Evolutionary conservation across 192 early-diverging fungal species (phyloP), one percentile per base, ranked within the genome.

Genomic region (Tieghemiomyces parasiticus): DNA sequence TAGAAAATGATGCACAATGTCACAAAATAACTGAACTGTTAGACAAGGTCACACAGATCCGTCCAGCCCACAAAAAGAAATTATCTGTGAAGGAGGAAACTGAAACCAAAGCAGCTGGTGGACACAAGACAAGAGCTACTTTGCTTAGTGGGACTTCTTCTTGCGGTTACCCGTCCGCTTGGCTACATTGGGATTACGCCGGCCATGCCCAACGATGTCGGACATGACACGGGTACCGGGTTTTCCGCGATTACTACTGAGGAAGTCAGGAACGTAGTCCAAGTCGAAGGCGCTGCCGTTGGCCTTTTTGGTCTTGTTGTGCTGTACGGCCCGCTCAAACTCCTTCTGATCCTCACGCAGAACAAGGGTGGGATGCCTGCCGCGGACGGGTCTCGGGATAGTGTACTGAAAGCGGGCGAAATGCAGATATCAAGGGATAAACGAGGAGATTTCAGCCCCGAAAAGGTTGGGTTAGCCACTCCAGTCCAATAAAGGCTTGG

Each of bases 331-430:
- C 52, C 80, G 69, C 30, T 80, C 60, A 64, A 85, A 95, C 64
- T 94, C 92, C 34, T 81, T 80, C 62, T 98, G 91, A 67, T 97
- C 93, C 65, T 92, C 92, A 46, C 91, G 82, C 30, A 93, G 75
- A 33, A 91, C 83, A 52, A 97, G 71, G 51, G 94, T 77, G 46
- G 74, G 63, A 16, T 76, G 79, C 55, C 73, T 77, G 42, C 94
- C 93, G 29, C 88, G 86, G 62, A 86, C 83, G 6, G 90, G 82
- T 16, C 74, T 68, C 0, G 93, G 93, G 51, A 98, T 85, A 51
- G 86, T 79, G 63, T 81, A 98, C 76, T 83, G 65, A 1, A 19
- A 19, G n/a, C 28, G 14, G 32, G 25, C 54, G 22, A 31, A 35
- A 10, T 13, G 1, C 44, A 48, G 47, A 20, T 16, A 26, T 13